Percentiles rank a stretch among this genome's conserved stretches.
Conservation (phyloP, 495 filamentous ascomycete genomes). For the Penicillium coffeae region DNA sequence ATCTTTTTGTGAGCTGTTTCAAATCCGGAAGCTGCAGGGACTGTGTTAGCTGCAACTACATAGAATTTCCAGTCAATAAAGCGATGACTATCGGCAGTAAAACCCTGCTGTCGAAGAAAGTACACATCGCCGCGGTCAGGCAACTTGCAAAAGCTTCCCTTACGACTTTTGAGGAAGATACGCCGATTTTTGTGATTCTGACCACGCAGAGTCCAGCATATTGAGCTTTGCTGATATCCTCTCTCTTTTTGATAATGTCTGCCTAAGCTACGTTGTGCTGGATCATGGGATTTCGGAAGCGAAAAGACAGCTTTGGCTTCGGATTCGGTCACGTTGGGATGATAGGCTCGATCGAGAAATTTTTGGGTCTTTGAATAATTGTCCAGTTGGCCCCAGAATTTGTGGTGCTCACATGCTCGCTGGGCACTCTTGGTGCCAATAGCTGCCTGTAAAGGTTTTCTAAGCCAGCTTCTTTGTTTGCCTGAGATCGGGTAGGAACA, state of each 20-base stretch:
- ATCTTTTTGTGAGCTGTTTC: slow-evolving; percentile 29
- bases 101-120: slow-evolving; percentile 10
- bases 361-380: slow-evolving; percentile 28
- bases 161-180: background rate
- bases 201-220: slow-evolving; percentile 22
- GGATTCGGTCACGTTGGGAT: slow-evolving; percentile 8
- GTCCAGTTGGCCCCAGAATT: slow-evolving; percentile 4
- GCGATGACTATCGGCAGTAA: background rate
- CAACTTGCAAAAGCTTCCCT: slow-evolving; percentile 5
- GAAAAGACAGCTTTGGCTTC: slow-evolving; percentile 17
- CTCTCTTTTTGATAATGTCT: slow-evolving; percentile 16
- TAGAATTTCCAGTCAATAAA: slow-evolving; percentile 21
- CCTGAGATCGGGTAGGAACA: too few relatives aligned
- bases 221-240: slow-evolving; percentile 10
- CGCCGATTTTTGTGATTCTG: background rate
- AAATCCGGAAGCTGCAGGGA: slow-evolving; percentile 27
- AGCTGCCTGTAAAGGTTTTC: background rate
- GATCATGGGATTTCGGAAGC: slow-evolving; percentile 25
- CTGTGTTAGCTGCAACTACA: slow-evolving; percentile 30
- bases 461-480: background rate
- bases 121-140: slow-evolving; percentile 7
- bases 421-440: background rate
- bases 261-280: slow-evolving; percentile 26
- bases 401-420: background rate
- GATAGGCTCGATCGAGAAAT: slow-evolving; percentile 23